Conservation (phyloP, 2,329 filamentous ascomycete genomes). For the Tolypocladium guangdongense region DNA sequence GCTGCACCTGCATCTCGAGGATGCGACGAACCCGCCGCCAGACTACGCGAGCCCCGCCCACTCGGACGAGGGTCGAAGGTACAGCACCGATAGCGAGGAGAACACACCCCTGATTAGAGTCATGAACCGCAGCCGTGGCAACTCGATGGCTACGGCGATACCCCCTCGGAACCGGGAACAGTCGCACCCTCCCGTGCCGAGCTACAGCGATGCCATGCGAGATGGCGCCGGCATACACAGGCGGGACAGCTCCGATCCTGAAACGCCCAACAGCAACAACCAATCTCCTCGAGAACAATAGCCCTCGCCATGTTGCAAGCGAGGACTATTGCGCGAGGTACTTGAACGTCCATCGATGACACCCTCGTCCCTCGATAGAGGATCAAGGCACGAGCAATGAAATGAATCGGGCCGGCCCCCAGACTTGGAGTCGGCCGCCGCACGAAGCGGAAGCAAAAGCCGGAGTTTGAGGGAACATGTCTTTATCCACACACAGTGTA, state of each 20-base stretch:
- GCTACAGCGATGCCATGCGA: conserved; percentile 65
- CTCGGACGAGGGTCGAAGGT: conserved; percentile 45
- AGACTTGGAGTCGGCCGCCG: neutral
- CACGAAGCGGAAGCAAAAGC: neutral
- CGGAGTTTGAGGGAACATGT: neutral
- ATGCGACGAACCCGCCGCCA: conserved; percentile 53
- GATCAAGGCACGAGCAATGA: neutral
- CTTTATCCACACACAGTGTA: neutral
- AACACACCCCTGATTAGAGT: conserved; percentile 40
- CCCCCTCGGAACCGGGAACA: conserved; percentile 3
- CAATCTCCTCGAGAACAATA: neutral
- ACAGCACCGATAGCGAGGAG: conserved; percentile 49
- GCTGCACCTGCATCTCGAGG: conserved; percentile 33
- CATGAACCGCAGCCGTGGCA: conserved; percentile 38
- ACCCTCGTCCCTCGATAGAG: neutral
- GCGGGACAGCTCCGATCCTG: conserved; percentile 12
- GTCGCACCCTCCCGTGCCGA: conserved; percentile 59
- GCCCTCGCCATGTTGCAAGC: neutral
- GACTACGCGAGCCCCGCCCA: conserved; percentile 58
- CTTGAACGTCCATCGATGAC: neutral
- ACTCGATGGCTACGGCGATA: conserved; percentile 26
- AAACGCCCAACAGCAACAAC: conserved; percentile 1
- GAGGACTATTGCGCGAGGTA: no score
- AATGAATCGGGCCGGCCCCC: neutral
- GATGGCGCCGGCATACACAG: conserved; percentile 29